Percentiles rank a stretch among this genome's conserved stretches.
These are phyloP conservation scores for Lipomyces anomalus DNA, from an alignment of 805 yeast genomes.

Conservation along the genomic window DNA sequence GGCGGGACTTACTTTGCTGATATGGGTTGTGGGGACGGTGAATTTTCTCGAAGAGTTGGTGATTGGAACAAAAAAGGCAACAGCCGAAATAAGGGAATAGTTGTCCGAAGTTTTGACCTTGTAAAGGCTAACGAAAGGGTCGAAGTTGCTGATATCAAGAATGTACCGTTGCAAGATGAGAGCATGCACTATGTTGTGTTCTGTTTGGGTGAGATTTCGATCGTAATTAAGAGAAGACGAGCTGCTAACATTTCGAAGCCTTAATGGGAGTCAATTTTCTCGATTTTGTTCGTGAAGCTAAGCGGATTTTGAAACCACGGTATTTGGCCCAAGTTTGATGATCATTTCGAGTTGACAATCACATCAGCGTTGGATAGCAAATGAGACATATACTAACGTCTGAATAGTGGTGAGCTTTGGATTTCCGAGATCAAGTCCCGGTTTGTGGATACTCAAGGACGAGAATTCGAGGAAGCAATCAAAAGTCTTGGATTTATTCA, in stretches of 20 bases:
- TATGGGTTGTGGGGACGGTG: conserved; percentile 99
- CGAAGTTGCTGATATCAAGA: conserved; percentile 92
- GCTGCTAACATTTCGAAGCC: conserved; percentile 34
- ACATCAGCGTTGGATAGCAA: too few relatives aligned
- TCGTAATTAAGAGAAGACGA: not conserved
- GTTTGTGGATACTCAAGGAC: conserved; percentile 53
- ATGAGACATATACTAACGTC: not conserved
- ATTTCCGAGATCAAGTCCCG: conserved; percentile 95
- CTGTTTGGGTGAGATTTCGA: conserved; percentile 50
- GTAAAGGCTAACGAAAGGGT: conserved; percentile 82
- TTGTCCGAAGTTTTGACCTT: conserved; percentile 86
- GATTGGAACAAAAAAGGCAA: conserved; percentile 34
- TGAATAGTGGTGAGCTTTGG: conserved; percentile 93
- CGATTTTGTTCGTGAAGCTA: conserved; percentile 86
- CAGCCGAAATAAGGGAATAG: conserved; percentile 34
- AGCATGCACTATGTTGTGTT: conserved; percentile 86
- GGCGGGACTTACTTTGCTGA: conserved; percentile 80
- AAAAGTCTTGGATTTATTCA: conserved; percentile 81
- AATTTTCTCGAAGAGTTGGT: conserved; percentile 61
- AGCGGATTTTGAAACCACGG: conserved; percentile 70
- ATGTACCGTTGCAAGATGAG: conserved; percentile 76
- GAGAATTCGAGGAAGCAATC: conserved; percentile 69
- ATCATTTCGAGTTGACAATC: not conserved
- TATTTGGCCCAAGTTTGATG: too few relatives aligned
- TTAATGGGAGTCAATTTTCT: conserved; percentile 96